Evolutionary conservation across 2,329 filamentous ascomycete species (phyloP).

Genomic region (Eutypa lata): DNA sequence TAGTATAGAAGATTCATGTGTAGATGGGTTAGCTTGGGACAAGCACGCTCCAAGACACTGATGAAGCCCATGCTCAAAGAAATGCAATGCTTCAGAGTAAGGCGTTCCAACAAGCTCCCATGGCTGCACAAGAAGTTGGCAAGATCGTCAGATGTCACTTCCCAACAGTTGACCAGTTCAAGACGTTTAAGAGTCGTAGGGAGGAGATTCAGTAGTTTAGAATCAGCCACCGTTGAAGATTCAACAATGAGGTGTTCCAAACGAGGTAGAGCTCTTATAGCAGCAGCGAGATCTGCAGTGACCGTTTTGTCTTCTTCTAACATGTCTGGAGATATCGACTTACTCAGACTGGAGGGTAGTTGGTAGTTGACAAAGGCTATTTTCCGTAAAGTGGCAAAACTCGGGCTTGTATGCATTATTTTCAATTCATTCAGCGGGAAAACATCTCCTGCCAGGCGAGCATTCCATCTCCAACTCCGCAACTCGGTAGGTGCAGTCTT

Average conservation of each 20-base stretch:
- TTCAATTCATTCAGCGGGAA: constrained; percentile 46
- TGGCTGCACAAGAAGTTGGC: constrained; percentile 62
- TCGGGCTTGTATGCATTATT: constrained; percentile 49
- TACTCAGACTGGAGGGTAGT: constrained; percentile 45
- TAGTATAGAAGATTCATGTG: constrained; percentile 78
- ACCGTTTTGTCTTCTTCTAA: constrained; percentile 26
- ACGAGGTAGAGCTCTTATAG: constrained; percentile 52
- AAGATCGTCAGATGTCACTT: constrained; percentile 66
- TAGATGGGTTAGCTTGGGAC: constrained; percentile 68
- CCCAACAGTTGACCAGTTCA: constrained; percentile 75
- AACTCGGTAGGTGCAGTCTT: constrained; percentile 35
- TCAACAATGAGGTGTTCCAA: constrained; percentile 70
- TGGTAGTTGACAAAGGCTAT: constrained; percentile 64
- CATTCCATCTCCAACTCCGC: constrained; percentile 61
- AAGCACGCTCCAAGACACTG: constrained; percentile 60
- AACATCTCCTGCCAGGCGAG: constrained; percentile 46
- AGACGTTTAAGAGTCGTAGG: constrained; percentile 65
- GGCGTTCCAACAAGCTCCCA: constrained; percentile 62
- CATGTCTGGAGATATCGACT: constrained; percentile 10
- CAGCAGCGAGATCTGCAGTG: constrained; percentile 40
- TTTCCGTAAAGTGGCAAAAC: constrained; percentile 55
- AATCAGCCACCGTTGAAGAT: constrained; percentile 69
- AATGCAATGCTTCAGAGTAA: constrained; percentile 76
- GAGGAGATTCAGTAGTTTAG: constrained; percentile 63
- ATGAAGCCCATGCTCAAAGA: constrained; percentile 75